Conservation (phyloP, 305 asterid genomes). For the Fraxinus greggii region DNA sequence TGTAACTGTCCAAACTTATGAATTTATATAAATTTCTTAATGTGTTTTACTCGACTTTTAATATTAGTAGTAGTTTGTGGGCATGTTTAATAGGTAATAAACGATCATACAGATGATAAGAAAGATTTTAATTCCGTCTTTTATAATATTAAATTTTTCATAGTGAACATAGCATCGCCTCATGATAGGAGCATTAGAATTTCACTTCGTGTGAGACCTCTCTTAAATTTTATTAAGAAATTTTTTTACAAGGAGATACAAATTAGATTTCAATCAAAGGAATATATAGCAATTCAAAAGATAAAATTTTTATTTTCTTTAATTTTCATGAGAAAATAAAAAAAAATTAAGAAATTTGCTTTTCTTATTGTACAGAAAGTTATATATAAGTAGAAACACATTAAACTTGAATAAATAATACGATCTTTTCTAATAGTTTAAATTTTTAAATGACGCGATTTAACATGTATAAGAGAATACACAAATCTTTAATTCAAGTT, state of each 20-base stretch:
- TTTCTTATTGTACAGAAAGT: neutral
- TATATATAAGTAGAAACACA: neutral
- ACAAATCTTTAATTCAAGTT: neutral
- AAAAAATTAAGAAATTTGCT: neutral
- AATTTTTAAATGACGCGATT: neutral
- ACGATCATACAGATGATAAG: neutral
- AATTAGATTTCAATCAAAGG: neutral
- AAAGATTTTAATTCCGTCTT: too few species aligned
- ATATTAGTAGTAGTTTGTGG: neutral
- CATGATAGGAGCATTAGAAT: neutral
- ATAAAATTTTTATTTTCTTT: neutral
- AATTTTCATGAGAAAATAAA: neutral
- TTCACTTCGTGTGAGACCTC: neutral
- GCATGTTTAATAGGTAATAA: neutral
- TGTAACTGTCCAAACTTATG: conserved; percentile 53
- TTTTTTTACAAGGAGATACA: neutral
- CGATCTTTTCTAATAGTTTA: neutral
- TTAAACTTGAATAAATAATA: neutral
- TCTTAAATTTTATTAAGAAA: too few species aligned
- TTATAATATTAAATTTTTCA: neutral
- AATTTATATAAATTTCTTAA: conserved; percentile 7
- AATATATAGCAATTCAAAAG: too few species aligned
- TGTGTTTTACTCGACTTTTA: neutral
- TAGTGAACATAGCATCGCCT: neutral
- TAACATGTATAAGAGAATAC: neutral